Conservation (phyloP, 2,329 filamentous ascomycete species). For the Fusarium nodosum region DNA sequence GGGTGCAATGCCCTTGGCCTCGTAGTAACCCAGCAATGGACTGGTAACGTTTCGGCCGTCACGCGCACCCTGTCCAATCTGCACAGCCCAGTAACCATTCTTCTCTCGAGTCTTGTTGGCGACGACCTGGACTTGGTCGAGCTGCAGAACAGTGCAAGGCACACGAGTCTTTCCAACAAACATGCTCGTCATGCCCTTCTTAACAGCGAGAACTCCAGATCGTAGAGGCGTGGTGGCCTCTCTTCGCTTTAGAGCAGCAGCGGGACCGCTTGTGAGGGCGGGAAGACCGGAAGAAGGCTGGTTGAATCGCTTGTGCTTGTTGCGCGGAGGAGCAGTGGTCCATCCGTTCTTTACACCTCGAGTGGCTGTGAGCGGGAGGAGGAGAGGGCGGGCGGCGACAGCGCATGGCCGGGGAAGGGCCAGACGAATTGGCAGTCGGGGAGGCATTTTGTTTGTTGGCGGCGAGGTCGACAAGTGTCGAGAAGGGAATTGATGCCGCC, state of each 20-base stretch:
- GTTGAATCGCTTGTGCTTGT: conserved; percentile 72
- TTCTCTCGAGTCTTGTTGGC: conserved; percentile 83
- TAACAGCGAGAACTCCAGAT: conserved; percentile 85
- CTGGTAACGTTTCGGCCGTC: conserved; percentile 82
- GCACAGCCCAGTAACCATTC: conserved; percentile 95
- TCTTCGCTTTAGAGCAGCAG: conserved; percentile 71
- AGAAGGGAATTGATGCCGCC: conserved; percentile 34
- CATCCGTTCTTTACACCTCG: conserved; percentile 72
- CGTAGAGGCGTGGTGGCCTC: conserved; percentile 74
- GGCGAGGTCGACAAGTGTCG: conserved; percentile 27
- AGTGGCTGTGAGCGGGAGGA: conserved; percentile 61
- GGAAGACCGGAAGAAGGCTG: conserved; percentile 69
- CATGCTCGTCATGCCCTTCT: conserved; percentile 96
- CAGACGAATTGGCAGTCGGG: conserved; percentile 61
- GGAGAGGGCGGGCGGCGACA: conserved; percentile 54
- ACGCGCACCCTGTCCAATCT: conserved; percentile 84
- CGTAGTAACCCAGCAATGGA: conserved; percentile 89
- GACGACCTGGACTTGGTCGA: conserved; percentile 92
- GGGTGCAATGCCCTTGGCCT: conserved; percentile 82
- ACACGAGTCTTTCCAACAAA: conserved; percentile 84
- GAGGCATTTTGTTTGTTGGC: conserved; percentile 58
- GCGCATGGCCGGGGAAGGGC: conserved; percentile 58
- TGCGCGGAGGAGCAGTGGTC: conserved; percentile 67
- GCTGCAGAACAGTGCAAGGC: conserved; percentile 91
- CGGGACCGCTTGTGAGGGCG: conserved; percentile 68